Evolutionary conservation across 768 basidiomycete genomes (phyloP).

Genomic region (Auricularia sp.): DNA sequence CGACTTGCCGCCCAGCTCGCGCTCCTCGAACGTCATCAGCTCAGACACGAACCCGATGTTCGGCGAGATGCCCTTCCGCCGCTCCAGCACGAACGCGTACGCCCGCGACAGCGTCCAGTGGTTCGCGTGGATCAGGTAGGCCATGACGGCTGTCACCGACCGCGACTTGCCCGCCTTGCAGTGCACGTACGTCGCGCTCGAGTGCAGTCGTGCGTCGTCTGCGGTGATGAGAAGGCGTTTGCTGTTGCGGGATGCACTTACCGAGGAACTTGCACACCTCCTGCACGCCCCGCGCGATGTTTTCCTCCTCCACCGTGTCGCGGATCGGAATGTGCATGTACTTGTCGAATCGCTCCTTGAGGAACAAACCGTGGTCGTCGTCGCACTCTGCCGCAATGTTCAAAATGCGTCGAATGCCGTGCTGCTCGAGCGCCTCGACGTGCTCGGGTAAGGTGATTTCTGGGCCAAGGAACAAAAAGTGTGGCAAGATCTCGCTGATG

Average conservation of each 20-base stretch:
- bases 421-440: slow-evolving; percentile 55
- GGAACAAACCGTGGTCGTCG: slow-evolving; percentile 61
- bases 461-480: slow-evolving; percentile 85
- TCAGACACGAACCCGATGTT: slow-evolving; percentile 98
- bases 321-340: slow-evolving; percentile 87
- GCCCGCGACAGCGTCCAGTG: slow-evolving; percentile 92
- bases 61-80: slow-evolving; percentile 89
- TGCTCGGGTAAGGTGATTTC: slow-evolving; percentile 70
- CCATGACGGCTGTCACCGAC: slow-evolving; percentile 93
- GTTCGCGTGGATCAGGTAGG: slow-evolving; percentile 93
- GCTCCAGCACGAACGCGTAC: slow-evolving; percentile 84
- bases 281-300: slow-evolving; percentile 67
- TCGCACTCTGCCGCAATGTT: slow-evolving; percentile 91
- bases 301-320: slow-evolving; percentile 91
- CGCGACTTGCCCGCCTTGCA: slow-evolving; percentile 95
- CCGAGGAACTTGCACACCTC: slow-evolving; percentile 83
- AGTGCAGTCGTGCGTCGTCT: slow-evolving; percentile 91
- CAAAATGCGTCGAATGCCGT: slow-evolving; percentile 80
- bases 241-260: slow-evolving; percentile 30
- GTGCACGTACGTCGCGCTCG: slow-evolving; percentile 86
- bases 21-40: slow-evolving; percentile 92
- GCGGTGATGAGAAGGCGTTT: background rate
- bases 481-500: slow-evolving; percentile 83
- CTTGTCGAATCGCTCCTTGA: slow-evolving; percentile 66
- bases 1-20: slow-evolving; percentile 72